Base-by-base conservation (phyloP, 2,329 filamentous ascomycete species). In the Cercospora nicotianae region DNA sequence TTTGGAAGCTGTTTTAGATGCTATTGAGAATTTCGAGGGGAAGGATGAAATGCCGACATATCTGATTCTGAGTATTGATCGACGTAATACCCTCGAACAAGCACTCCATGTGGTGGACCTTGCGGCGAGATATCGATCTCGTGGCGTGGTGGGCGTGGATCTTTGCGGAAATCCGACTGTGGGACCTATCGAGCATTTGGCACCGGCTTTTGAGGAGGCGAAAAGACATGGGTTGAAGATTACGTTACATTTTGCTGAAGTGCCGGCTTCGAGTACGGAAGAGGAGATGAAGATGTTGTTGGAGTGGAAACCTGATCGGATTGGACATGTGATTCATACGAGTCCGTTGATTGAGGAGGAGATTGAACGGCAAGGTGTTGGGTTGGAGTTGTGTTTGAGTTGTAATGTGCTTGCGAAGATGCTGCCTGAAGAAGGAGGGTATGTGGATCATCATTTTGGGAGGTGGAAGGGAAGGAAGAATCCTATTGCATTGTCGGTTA, bases 281-380 rank as follows among this genome's bases (percentile, higher is more conserved):
- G 77, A 80, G 6, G 92, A 95, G 80, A 81, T 94, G 13, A 77
- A 81, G 12, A 86, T 84, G 1, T 79, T 95, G 63, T 82, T 96
- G 53, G 81, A 80, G 0, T 94, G 88, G 83, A 70, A 79, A 55
- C 92, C 92, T 0, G 84, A 89, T 67, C 82, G 92, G 6, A 80
- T 96, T 9, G 92, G 92, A 0, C 92, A 95, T 80, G 91, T 93
- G 9, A 93, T 94, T 64, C 88, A 92, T 77, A 89, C 93, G 1
- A 85, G 88, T 0, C 85, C 88, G 1, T 79, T 80, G 28, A 80
- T 89, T n/a, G 88, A 86, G 75, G 75, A 79, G 55, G 83, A 87
- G 72, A 91, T 90, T 67, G 78, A 80, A 10, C 73, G 77, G 57
- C 81, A 82, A 12, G 82, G 82, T 1, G 76, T 94, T 30, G 91